Conservation (phyloP, 495 filamentous ascomycete species). For the Gamarada debralockiae region DNA sequence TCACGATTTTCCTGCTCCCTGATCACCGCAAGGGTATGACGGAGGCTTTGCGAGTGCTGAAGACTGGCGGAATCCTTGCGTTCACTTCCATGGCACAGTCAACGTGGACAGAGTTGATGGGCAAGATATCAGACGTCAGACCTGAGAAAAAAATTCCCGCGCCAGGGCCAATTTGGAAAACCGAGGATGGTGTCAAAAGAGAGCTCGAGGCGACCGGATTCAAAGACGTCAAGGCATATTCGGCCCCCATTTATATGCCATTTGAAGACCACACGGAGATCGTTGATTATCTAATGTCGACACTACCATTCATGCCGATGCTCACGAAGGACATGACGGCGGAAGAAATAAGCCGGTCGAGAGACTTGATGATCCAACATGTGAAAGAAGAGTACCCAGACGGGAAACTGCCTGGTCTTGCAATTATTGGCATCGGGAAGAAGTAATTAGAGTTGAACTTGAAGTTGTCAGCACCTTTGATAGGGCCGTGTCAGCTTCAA, state of each 20-base stretch:
- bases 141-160: neutral
- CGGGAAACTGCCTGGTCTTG: neutral
- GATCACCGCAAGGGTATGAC: neutral
- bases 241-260: neutral
- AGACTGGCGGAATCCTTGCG: neutral
- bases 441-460: too few species aligned
- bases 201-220: constrained; percentile 4
- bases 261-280: neutral
- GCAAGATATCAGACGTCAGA: neutral
- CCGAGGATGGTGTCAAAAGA: neutral
- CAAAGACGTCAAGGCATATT: neutral
- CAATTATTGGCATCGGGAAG: constrained; percentile 4
- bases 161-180: neutral
- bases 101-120: constrained; percentile 6
- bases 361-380: neutral
- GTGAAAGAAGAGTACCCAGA: neutral
- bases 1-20: constrained; percentile 1
- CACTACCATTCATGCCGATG: neutral
- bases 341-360: neutral
- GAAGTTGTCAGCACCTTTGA: too few species aligned
- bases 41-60: constrained; percentile 5
- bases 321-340: neutral
- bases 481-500: too few species aligned
- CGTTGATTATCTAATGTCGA: neutral
- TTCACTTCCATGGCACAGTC: neutral